Base-by-base conservation (phyloP, 495 filamentous ascomycete genomes). In the Penicillium robsamsonii region DNA sequence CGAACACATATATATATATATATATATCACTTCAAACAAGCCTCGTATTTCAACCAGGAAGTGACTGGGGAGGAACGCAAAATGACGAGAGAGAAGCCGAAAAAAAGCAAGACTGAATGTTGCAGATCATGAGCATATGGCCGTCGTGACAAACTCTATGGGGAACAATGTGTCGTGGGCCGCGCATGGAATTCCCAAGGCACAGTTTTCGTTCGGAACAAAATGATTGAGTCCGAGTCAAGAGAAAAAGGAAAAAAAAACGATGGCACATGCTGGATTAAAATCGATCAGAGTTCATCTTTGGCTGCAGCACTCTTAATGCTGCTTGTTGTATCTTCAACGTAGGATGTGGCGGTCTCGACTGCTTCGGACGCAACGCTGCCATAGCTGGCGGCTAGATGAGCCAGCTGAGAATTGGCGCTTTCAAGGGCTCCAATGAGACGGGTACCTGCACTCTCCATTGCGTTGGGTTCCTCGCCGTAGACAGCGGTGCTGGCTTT, bases 401-500 rank as follows among this genome's bases (percentile, higher is more conserved):
- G 75, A 24, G 70, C 75, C 27, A 83, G 59, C 52, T 69, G 70
- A 2, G 73, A 71, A 63, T 75, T 77, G 30, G 79, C 82, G 55
- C 73, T 78, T 61, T 79, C 75, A 31, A 82, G 66, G 20, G 75
- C 78, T 30, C 55, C 74, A 18, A 70, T 57, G 29, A 86, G 58
- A 52, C 75, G 73, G 46, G 62, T 71, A 46, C 75, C 76, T 42
- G 81, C 80, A 54, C 79, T 82, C 59, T 87, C 82, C 5, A 85
- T 62, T 31, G 76, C 76, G 17, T 78, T 79, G 47, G 81, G 71
- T 61, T 85, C 78, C 13, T 77, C 58, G 24, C 77, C 63, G 50
- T 85, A 86, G 58, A 87, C 70, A 12, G 81, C 81, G 52, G 77
- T 77, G 10, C 70, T 79, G 56, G 83, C 82, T 48, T 76, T 78